Percentiles rank a stretch among this genome's conserved stretches.
phyloP scores from a whole-genome alignment of 2,329 filamentous ascomycete genomes.

The Colletotrichum sp. region DNA sequence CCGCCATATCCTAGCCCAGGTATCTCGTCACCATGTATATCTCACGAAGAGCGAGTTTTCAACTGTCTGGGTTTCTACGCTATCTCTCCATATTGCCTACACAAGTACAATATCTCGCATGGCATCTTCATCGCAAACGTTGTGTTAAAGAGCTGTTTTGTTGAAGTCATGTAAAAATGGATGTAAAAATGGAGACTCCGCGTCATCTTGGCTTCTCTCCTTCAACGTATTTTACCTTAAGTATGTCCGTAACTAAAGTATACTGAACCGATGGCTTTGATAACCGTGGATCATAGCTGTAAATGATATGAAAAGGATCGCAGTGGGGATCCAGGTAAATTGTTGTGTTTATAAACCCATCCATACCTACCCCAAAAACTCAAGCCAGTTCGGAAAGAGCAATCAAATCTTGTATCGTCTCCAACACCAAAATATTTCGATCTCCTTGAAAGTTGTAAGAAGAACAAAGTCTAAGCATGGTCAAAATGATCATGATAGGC shows the following conservation, averaged over 20 bases:
- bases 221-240: neutral
- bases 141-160: neutral
- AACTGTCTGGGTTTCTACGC: neutral
- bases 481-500: neutral
- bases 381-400: neutral
- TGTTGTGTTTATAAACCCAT: neutral
- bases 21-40: neutral
- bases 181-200: neutral
- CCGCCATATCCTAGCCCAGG: neutral
- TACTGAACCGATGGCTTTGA: neutral
- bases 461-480: neutral
- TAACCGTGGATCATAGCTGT: neutral
- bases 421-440: neutral
- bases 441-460: neutral
- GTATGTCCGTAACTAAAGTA: neutral
- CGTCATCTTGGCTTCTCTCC: neutral
- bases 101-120: neutral
- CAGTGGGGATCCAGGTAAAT: neutral
- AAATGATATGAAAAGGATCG: neutral
- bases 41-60: neutral
- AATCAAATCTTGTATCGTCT: neutral
- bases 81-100: neutral
- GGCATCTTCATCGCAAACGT: neutral
- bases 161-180: neutral
- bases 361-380: neutral